Percentiles rank a stretch among this genome's conserved stretches.
Conservation (phyloP, 1,284 basidiomycete species). For the Ganoderma multipileum region DNA sequence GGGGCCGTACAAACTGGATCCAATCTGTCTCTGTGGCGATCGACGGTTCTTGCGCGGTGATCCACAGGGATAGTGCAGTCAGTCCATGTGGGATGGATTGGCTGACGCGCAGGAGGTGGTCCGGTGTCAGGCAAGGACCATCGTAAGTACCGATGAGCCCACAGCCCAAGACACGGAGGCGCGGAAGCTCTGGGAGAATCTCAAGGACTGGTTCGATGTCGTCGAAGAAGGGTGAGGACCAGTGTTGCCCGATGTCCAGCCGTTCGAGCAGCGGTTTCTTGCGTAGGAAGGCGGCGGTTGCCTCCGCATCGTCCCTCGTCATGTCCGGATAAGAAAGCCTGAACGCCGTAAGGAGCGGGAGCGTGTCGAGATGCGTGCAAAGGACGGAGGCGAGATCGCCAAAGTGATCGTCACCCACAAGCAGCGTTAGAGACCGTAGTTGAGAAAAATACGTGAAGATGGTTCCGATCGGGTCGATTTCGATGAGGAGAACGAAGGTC, state of each 20-base stretch:
- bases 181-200: neutral
- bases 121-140: neutral
- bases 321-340: neutral
- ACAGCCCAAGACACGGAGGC: neutral
- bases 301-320: neutral
- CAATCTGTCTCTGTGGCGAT: neutral
- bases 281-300: neutral
- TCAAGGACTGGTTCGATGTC: neutral
- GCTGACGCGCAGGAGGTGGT: neutral
- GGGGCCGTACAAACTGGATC: neutral
- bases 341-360: neutral
- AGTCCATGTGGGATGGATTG: neutral
- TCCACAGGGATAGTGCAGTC: neutral
- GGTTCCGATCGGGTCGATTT: neutral
- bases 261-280: neutral
- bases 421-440: neutral
- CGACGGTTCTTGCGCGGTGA: neutral
- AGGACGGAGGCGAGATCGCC: neutral
- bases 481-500: neutral
- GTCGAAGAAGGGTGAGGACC: neutral
- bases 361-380: neutral
- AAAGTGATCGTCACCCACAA: neutral
- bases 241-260: neutral
- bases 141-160: neutral
- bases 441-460: neutral